Percentiles rank a stretch among this genome's conserved stretches.
phyloP scores from a whole-genome alignment of 2,329 filamentous ascomycete species.

The Verticillium nonalfalfae region DNA sequence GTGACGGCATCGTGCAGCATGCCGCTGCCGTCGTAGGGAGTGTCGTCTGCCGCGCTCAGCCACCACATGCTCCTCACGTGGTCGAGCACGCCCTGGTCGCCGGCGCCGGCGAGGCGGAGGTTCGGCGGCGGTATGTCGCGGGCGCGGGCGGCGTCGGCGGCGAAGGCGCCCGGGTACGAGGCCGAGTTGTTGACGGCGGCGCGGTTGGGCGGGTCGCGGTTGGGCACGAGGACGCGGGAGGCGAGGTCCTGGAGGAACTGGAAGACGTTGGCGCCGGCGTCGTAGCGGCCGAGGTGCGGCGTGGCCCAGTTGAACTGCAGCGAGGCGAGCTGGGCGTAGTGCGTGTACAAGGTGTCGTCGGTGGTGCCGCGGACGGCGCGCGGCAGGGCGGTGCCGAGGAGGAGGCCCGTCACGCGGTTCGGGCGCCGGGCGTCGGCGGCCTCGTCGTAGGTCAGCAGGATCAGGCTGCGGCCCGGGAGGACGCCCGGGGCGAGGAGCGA shows the following conservation, averaged over 20 bases:
- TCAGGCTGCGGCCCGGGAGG: constrained; percentile 46
- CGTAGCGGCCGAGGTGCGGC: constrained; percentile 34
- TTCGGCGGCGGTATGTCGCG: constrained; percentile 33
- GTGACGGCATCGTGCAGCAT: constrained; percentile 32
- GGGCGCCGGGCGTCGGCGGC: constrained; percentile 42
- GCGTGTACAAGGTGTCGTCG: constrained; percentile 42
- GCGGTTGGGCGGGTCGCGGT: constrained; percentile 27
- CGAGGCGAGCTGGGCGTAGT: constrained; percentile 35
- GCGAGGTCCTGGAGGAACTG: constrained; percentile 29
- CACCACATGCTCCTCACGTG: constrained; percentile 24
- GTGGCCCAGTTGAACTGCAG: constrained; percentile 35
- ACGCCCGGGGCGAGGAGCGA: constrained; percentile 38
- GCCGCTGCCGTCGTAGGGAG: constrained; percentile 40
- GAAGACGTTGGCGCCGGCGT: constrained; percentile 30
- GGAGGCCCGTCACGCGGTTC: constrained; percentile 47
- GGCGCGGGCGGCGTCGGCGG: constrained; percentile 23
- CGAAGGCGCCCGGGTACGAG: constrained; percentile 32
- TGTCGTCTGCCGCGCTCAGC: constrained; percentile 17
- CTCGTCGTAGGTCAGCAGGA: constrained; percentile 54
- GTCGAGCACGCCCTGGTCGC: constrained; percentile 30
- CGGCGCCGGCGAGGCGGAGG: constrained; percentile 32
- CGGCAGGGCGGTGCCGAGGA: constrained; percentile 49
- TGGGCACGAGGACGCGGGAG: constrained; percentile 23
- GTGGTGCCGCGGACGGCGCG: constrained; percentile 36
- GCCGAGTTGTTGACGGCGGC: constrained; percentile 28